phyloP scores from a whole-genome alignment of 2,329 filamentous ascomycete genomes.

The Aulographum hederae region DNA sequence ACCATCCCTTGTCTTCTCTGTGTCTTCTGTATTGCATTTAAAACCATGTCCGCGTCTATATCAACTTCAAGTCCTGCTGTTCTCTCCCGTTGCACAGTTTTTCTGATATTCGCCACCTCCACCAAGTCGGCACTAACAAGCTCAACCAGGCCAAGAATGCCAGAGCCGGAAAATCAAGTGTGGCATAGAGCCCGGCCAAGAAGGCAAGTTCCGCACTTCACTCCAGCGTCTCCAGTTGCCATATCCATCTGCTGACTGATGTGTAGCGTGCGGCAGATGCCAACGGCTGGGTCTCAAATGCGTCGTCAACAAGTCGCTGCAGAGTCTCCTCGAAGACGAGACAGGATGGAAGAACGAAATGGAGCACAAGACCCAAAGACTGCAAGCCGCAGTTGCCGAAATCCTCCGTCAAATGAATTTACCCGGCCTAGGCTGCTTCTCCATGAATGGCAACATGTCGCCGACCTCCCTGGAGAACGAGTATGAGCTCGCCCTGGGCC shows the following conservation, averaged over 20 bases:
- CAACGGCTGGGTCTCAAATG: constrained; percentile 29
- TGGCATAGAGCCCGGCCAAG: constrained; percentile 26
- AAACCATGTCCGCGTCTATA: too few relatives aligned
- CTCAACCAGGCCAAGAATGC: constrained; percentile 21
- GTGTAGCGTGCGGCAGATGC: constrained; percentile 31
- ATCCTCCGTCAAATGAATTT: constrained; percentile 24
- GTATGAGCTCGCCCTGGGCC: background rate
- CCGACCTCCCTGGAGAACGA: background rate
- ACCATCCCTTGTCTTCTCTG: too few relatives aligned
- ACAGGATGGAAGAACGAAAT: constrained; percentile 6
- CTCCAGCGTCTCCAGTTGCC: too few relatives aligned
- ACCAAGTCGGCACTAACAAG: too few relatives aligned
- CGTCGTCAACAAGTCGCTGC: constrained; percentile 36
- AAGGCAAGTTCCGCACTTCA: too few relatives aligned
- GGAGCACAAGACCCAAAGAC: constrained; percentile 27
- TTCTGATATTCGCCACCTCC: too few relatives aligned
- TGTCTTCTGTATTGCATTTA: too few relatives aligned
- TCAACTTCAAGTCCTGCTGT: too few relatives aligned
- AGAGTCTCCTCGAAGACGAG: constrained; percentile 35
- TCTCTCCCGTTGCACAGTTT: too few relatives aligned
- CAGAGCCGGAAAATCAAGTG: constrained; percentile 38
- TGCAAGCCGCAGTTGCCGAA: constrained; percentile 26
- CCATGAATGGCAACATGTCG: background rate
- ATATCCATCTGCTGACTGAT: too few relatives aligned
- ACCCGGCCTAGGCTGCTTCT: constrained; percentile 15